Percentiles rank a stretch among this genome's conserved stretches.
Evolutionary conservation across 495 filamentous ascomycete genomes (phyloP).

Genomic region (Rusavskia elegans): DNA sequence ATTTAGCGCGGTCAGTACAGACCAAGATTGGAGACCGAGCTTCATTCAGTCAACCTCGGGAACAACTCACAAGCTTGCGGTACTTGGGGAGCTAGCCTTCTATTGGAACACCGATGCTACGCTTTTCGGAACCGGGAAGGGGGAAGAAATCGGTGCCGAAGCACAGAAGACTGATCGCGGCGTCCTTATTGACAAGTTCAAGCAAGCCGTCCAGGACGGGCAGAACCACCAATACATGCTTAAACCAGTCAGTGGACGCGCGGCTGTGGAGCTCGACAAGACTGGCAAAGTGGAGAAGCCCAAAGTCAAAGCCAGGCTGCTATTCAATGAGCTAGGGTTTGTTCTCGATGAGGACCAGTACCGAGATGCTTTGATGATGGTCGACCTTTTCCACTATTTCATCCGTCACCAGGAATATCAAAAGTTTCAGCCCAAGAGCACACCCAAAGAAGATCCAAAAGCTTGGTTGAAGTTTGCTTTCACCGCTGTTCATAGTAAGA

Average conservation of each 20-base stretch:
- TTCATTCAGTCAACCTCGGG: conserved; percentile 75
- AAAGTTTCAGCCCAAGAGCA: conserved; percentile 72
- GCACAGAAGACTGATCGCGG: conserved; percentile 51
- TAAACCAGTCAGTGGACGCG: conserved; percentile 83
- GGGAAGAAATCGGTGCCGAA: conserved; percentile 41
- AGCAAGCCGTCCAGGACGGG: conserved; percentile 55
- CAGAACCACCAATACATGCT: conserved; percentile 84
- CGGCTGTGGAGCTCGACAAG: conserved; percentile 86
- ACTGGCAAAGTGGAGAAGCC: conserved; percentile 64
- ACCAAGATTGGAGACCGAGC: conserved; percentile 81
- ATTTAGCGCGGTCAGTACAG: conserved; percentile 90
- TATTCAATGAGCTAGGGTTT: conserved; percentile 93
- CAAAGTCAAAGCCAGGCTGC: conserved; percentile 74
- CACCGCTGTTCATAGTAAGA: conserved; percentile 75
- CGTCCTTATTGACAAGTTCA: conserved; percentile 59
- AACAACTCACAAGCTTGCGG: conserved; percentile 83
- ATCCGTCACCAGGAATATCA: conserved; percentile 96
- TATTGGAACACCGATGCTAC: conserved; percentile 95
- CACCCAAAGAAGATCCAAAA: conserved; percentile 74
- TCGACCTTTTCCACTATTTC: conserved; percentile 96
- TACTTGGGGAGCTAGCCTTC: conserved; percentile 69
- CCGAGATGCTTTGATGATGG: conserved; percentile 90
- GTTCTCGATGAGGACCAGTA: conserved; percentile 95
- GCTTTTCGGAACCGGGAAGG: conserved; percentile 60
- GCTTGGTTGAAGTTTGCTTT: conserved; percentile 88